Evolutionary conservation across 2,329 filamentous ascomycete genomes (phyloP).

Genomic region (Aureobasidium sp.): DNA sequence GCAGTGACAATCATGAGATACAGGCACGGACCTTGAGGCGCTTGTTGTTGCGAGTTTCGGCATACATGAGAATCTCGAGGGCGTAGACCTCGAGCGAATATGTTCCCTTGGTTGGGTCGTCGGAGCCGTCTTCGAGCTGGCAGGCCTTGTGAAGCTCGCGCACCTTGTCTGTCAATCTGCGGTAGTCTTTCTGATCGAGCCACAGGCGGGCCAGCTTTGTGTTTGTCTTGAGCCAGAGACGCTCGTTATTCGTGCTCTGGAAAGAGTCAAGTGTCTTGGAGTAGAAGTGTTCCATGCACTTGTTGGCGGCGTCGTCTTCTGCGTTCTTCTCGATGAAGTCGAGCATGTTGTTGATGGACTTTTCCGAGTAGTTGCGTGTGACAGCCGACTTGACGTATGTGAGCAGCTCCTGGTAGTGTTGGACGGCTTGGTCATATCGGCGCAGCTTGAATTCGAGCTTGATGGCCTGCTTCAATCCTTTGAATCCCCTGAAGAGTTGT

Average conservation of each 20-base stretch:
- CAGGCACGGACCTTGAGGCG: conserved; percentile 62
- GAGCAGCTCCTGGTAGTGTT: conserved; percentile 89
- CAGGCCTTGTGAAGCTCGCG: conserved; percentile 84
- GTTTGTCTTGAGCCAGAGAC: conserved; percentile 95
- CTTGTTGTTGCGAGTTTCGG: conserved; percentile 95
- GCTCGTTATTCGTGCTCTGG: conserved; percentile 94
- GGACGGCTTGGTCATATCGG: conserved; percentile 79
- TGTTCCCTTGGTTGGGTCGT: conserved; percentile 92
- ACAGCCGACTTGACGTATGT: conserved; percentile 97
- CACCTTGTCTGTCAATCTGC: conserved; percentile 71
- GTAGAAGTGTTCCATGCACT: conserved; percentile 92
- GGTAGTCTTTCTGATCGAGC: conserved; percentile 85
- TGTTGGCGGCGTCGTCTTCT: conserved; percentile 61
- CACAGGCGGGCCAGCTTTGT: conserved; percentile 91
- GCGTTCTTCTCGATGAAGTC: conserved; percentile 93
- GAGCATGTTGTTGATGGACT: conserved; percentile 98
- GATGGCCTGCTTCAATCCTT: conserved; percentile 94
- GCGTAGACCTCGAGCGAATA: conserved; percentile 95
- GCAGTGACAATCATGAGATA: conserved; percentile 10
- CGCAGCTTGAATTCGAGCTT: conserved; percentile 92
- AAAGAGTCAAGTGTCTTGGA: conserved; percentile 89
- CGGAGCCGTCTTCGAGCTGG: conserved; percentile 75
- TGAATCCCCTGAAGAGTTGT: conserved; percentile 64
- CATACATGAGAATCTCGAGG: conserved; percentile 97
- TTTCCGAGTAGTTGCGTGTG: conserved; percentile 96